These are phyloP conservation scores for Pseudodiploospora longispora DNA, from an alignment of 2,329 filamentous ascomycete genomes.

Conservation along the genomic window DNA sequence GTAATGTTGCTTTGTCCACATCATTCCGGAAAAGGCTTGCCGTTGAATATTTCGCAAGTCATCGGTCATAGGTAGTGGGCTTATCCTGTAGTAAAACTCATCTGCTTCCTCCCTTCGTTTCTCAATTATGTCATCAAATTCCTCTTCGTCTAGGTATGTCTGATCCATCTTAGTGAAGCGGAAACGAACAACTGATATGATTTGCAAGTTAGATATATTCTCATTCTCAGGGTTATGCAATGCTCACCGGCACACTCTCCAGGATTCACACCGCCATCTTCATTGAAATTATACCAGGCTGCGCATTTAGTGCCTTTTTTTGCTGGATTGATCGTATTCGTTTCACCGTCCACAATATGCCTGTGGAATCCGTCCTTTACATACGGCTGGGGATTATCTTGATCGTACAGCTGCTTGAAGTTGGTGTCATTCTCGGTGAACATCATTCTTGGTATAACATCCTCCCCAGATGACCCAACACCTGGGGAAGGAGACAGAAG, in stretches of 20 bases:
- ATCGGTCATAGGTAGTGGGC: constrained; percentile 85
- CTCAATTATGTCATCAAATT: constrained; percentile 86
- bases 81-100: constrained; percentile 91
- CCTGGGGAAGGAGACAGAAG: constrained; percentile 86
- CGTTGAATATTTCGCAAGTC: constrained; percentile 92
- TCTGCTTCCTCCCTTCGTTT: constrained; percentile 82
- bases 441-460: constrained; percentile 75
- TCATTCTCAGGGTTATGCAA: background rate
- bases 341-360: constrained; percentile 74
- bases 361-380: constrained; percentile 95
- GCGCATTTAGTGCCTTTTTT: constrained; percentile 78
- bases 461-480: constrained; percentile 66
- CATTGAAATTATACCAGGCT: constrained; percentile 88
- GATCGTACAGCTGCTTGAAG: constrained; percentile 65
- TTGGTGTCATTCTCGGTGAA: constrained; percentile 98
- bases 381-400: constrained; percentile 71
- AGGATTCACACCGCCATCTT: constrained; percentile 76
- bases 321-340: constrained; percentile 72
- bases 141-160: constrained; percentile 80
- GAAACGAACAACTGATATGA: constrained; percentile 69
- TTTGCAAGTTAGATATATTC: background rate
- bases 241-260: constrained; percentile 78
- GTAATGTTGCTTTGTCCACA: constrained; percentile 98
- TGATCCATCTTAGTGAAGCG: constrained; percentile 70
- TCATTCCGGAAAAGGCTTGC: constrained; percentile 91